Conservation (phyloP, 805 yeast species). For the Debaryomyces tyrocola region DNA sequence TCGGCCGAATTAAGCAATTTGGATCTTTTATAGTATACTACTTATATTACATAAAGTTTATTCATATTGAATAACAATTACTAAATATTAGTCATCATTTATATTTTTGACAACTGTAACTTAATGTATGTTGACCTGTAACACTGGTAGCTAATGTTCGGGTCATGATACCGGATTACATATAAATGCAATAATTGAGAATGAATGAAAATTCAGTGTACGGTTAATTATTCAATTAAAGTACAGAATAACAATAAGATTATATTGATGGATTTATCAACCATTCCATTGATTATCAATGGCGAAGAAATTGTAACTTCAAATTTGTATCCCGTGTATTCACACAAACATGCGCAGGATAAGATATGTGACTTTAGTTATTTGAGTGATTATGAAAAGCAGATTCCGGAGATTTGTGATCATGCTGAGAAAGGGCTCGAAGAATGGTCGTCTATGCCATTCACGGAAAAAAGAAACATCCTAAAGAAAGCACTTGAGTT, state of each 20-base stretch:
- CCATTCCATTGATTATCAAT: conserved; percentile 13
- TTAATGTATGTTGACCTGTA: no score
- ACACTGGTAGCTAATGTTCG: no score
- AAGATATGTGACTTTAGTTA: conserved; percentile 1
- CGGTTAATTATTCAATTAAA: no score
- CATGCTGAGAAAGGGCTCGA: conserved; percentile 24
- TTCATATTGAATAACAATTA: no score
- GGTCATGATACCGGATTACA: no score
- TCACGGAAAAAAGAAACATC: conserved; percentile 17
- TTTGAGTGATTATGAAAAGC: conserved; percentile 1
- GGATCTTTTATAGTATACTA: neutral
- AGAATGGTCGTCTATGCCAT: conserved; percentile 21
- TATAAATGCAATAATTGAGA: no score
- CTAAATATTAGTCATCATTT: no score
- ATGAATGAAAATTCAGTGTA: no score
- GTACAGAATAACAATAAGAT: no score
- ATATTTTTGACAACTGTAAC: no score
- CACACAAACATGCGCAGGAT: conserved; percentile 1
- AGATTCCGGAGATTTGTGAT: conserved; percentile 14
- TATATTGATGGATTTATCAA: neutral
- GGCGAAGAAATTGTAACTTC: conserved; percentile 11
- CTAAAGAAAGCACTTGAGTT: conserved; percentile 17
- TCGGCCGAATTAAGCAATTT: conserved; percentile 11
- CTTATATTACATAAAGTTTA: no score
- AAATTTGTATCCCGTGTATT: conserved; percentile 8